Conservation (phyloP, 2,329 filamentous ascomycete species). For the Aspergillus floridensis region DNA sequence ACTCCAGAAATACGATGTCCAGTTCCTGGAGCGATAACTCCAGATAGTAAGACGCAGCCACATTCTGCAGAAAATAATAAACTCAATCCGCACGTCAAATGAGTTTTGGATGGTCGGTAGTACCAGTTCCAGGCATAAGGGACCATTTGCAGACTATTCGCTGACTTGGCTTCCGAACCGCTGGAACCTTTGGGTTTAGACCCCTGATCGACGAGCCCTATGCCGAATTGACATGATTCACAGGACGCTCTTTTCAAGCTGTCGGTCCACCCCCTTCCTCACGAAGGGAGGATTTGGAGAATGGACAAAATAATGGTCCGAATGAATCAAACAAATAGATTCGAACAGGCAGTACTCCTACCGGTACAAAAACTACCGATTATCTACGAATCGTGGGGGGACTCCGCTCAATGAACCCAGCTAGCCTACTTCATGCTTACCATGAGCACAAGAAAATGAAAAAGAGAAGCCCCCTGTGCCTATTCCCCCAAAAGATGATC, state of each 20-base stretch:
- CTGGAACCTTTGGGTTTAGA: background rate
- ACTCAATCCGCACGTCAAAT: background rate
- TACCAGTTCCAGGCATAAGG: background rate
- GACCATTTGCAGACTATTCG: background rate
- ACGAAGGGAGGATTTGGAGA: background rate
- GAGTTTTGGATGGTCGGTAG: background rate
- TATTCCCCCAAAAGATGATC: background rate
- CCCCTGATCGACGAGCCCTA: background rate
- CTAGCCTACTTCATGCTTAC: too few species aligned
- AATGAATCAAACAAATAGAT: background rate
- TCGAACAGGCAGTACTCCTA: background rate
- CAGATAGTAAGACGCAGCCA: background rate
- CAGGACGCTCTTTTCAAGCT: background rate
- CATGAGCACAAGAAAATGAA: too few species aligned
- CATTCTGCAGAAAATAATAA: background rate
- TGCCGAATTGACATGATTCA: background rate
- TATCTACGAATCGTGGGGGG: too few species aligned
- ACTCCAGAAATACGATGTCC: background rate
- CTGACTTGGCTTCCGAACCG: background rate
- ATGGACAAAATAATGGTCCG: background rate
- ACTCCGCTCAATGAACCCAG: too few species aligned
- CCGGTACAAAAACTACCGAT: too few species aligned
- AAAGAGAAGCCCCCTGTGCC: too few species aligned
- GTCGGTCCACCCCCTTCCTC: background rate
- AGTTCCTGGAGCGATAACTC: background rate